These are phyloP conservation scores for Trebouxia sp. DNA, from an alignment of 139 green algal species.

Conservation along the genomic window DNA sequence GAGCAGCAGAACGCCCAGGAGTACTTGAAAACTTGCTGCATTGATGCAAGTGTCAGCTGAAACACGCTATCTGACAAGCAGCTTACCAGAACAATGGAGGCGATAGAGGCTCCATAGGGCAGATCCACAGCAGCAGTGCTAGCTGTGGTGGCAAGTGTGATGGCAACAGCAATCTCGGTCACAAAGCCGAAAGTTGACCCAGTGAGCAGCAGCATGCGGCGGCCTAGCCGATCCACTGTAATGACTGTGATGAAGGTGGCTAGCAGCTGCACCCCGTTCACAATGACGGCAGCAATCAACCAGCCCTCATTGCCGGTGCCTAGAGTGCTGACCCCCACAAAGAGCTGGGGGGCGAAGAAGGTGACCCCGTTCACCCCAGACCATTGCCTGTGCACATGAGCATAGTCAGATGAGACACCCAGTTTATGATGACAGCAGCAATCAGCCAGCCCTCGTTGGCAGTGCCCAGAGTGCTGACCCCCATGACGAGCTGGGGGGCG, in stretches of 20 bases:
- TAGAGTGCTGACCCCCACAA: constrained; percentile 15
- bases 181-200: constrained; percentile 22
- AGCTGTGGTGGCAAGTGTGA: constrained; percentile 3
- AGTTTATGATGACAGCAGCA: constrained; percentile 33
- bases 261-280: constrained; percentile 35
- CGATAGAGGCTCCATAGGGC: neutral
- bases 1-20: constrained; percentile 19
- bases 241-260: constrained; percentile 31
- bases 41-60: neutral
- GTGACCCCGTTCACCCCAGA: constrained; percentile 31
- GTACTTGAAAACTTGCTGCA: too few species aligned
- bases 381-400: constrained; percentile 12
- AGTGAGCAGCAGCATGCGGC: constrained; percentile 26
- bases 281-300: constrained; percentile 29
- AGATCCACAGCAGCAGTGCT: neutral
- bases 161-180: constrained; percentile 30
- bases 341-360: constrained; percentile 39
- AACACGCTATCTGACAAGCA: neutral
- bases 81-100: constrained; percentile 24
- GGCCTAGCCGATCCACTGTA: constrained; percentile 20
- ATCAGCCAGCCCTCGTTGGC: constrained; percentile 13
- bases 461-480: constrained; percentile 3
- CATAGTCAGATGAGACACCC: too few species aligned
- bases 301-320: neutral
- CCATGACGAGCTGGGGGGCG: constrained; percentile 29